These are phyloP conservation scores for Xylaria sp. DNA, from an alignment of 2,329 filamentous ascomycete genomes.

Conservation along the genomic window DNA sequence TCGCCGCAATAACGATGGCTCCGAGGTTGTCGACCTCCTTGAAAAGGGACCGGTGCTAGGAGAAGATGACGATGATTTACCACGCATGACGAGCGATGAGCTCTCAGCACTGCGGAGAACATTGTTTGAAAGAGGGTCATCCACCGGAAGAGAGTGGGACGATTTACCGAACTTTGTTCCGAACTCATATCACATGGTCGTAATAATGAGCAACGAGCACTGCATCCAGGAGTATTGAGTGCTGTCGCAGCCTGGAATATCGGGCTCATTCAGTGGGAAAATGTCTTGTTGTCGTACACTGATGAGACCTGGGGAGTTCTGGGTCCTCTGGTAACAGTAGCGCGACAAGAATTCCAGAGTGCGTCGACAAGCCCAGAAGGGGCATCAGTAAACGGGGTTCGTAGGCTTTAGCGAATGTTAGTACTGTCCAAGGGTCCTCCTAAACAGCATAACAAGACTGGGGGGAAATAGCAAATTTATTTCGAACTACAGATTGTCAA, in stretches of 20 bases:
- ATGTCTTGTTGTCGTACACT: slow-evolving; percentile 66
- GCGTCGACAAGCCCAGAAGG: slow-evolving; percentile 48
- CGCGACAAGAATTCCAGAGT: slow-evolving; percentile 64
- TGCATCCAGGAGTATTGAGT: slow-evolving; percentile 56
- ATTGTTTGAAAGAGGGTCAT: slow-evolving; percentile 42
- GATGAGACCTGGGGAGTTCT: slow-evolving; percentile 78
- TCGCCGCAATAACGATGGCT: slow-evolving; percentile 41
- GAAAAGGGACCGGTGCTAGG: slow-evolving; percentile 41
- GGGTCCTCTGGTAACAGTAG: slow-evolving; percentile 65
- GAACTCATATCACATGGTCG: slow-evolving; percentile 51
- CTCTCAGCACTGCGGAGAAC: slow-evolving; percentile 40
- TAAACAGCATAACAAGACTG: slow-evolving; percentile 1
- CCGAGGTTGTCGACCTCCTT: slow-evolving; percentile 46
- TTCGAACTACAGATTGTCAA: background rate
- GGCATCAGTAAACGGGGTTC: slow-evolving; percentile 45
- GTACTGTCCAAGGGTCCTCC: slow-evolving; percentile 50
- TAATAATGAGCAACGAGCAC: slow-evolving; percentile 39
- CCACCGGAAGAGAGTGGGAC: slow-evolving; percentile 53
- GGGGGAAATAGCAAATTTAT: background rate
- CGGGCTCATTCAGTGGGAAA: slow-evolving; percentile 67
- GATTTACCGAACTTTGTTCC: slow-evolving; percentile 62
- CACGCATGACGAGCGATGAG: slow-evolving; percentile 39
- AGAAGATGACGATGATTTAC: slow-evolving; percentile 39
- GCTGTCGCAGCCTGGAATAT: slow-evolving; percentile 53
- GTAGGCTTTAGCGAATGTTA: slow-evolving; percentile 55